Evolutionary conservation across 768 basidiomycete species (phyloP).

Genomic region (Mycena belliarum): DNA sequence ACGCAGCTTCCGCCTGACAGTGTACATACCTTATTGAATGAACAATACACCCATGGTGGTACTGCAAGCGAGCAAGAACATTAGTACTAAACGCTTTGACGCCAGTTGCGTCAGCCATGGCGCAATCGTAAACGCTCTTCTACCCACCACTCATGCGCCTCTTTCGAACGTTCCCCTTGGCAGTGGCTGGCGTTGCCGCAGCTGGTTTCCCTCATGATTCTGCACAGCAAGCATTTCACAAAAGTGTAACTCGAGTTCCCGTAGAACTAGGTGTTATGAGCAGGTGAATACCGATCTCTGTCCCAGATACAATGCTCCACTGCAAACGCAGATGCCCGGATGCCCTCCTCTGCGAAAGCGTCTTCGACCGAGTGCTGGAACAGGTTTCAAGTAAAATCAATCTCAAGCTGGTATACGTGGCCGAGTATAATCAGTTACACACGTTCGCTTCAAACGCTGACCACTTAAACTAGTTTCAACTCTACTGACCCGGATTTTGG

Average conservation of each 20-base stretch:
- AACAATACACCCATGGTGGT: background rate
- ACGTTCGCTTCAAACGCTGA: too few species aligned
- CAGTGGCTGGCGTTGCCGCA: background rate
- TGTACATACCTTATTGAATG: background rate
- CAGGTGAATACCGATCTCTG: conserved; percentile 18
- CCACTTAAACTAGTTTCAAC: conserved; percentile 49
- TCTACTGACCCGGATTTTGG: conserved; percentile 70
- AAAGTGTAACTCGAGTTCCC: conserved; percentile 40
- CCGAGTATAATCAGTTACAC: conserved; percentile 53
- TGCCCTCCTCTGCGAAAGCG: conserved; percentile 75
- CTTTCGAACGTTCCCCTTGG: background rate
- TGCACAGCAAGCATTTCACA: background rate
- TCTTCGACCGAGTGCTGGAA: conserved; percentile 72
- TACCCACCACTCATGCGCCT: background rate
- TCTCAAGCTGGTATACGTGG: conserved; percentile 72
- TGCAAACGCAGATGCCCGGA: conserved; percentile 57
- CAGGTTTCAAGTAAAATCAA: conserved; percentile 65
- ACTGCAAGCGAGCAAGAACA: too few species aligned
- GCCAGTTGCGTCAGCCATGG: background rate
- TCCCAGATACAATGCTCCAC: too few species aligned
- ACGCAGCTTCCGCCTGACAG: conserved; percentile 31
- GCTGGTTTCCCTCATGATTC: background rate
- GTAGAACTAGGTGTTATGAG: conserved; percentile 57
- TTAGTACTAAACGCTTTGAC: too few species aligned
- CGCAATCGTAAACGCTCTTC: background rate